These are phyloP conservation scores for Colletotrichum aenigma DNA, from an alignment of 2,329 filamentous ascomycete species.

Conservation along the genomic window DNA sequence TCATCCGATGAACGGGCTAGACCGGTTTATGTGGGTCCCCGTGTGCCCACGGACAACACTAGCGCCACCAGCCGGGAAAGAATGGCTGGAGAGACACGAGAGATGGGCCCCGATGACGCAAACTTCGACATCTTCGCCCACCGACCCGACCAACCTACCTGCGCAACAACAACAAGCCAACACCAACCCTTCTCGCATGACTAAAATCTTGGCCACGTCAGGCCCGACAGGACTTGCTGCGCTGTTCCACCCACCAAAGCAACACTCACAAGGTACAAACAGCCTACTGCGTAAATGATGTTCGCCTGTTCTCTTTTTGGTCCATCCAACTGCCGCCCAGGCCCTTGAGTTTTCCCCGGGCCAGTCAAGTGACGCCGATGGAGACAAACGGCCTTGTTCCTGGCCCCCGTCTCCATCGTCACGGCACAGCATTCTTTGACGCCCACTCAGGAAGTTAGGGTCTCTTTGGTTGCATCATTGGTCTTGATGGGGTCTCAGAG, in stretches of 20 bases:
- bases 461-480: conserved; percentile 19
- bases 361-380: conserved; percentile 9
- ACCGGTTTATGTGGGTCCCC: background rate
- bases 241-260: background rate
- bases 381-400: background rate
- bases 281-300: background rate
- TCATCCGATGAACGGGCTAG: conserved; percentile 4
- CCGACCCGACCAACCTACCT: background rate
- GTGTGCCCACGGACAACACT: background rate
- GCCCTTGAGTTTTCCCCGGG: background rate
- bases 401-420: background rate
- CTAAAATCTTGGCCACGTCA: conserved; percentile 19
- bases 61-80: background rate
- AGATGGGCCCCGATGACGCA: conserved; percentile 5
- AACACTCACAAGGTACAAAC: background rate
- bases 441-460: background rate
- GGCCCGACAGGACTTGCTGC: conserved; percentile 1
- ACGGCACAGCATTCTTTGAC: background rate
- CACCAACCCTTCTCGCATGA: conserved; percentile 3
- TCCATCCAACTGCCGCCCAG: background rate
- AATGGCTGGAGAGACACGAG: background rate
- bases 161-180: background rate
- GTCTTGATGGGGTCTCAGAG: background rate
- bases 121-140: conserved; percentile 8
- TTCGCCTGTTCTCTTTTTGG: background rate